These are phyloP conservation scores for Hortiboletus campestris DNA, from an alignment of 768 basidiomycete species.

Conservation along the genomic window DNA sequence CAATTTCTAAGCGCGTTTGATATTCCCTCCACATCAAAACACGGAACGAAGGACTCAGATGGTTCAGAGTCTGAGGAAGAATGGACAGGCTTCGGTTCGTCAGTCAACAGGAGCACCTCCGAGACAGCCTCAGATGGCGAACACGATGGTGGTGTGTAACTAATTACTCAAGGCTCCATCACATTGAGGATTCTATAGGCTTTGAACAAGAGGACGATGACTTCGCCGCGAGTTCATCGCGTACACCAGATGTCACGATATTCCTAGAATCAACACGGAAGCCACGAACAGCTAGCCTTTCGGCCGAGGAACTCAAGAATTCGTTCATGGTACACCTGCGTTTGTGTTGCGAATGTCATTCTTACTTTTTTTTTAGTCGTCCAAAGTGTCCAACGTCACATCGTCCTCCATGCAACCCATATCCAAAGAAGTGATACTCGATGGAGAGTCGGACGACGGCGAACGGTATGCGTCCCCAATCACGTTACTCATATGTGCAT, in stretches of 20 bases:
- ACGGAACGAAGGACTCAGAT: constrained; percentile 12
- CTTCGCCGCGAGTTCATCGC: constrained; percentile 36
- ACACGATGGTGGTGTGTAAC: constrained; percentile 19
- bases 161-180: not conserved
- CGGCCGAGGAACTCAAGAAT: constrained; percentile 48
- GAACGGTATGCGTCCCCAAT: constrained; percentile 43
- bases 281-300: constrained; percentile 12
- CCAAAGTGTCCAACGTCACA: constrained; percentile 66
- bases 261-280: constrained; percentile 45
- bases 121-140: constrained; percentile 15
- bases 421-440: constrained; percentile 19
- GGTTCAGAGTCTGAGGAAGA: constrained; percentile 35
- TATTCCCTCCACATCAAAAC: constrained; percentile 17
- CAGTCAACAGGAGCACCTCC: not conserved
- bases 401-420: constrained; percentile 15
- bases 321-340: constrained; percentile 68
- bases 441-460: constrained; percentile 54
- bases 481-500: not conserved
- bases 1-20: constrained; percentile 45
- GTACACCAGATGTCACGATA: constrained; percentile 50
- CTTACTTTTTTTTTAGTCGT: constrained; percentile 52
- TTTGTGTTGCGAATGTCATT: not conserved
- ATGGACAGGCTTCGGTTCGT: constrained; percentile 39
- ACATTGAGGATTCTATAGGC: constrained; percentile 20
- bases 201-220: constrained; percentile 48